A percentile compares a stretch with the other conserved stretches of the same genome.
These are phyloP conservation scores for Russula ochroleuca DNA, from an alignment of 768 basidiomycete genomes.

Conservation along the genomic window DNA sequence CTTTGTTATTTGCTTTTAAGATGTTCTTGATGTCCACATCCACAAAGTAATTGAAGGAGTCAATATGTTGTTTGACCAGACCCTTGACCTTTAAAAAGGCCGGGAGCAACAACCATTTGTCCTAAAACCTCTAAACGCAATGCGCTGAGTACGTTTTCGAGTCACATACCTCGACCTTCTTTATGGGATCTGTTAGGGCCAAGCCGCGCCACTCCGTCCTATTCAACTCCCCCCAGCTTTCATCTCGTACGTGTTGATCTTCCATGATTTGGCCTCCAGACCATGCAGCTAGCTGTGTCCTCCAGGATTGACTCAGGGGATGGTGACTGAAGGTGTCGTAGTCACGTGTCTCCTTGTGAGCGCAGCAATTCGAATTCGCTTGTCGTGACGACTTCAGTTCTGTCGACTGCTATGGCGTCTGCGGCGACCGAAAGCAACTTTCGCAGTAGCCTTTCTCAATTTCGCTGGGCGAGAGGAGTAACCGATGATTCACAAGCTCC, in stretches of 20 bases:
- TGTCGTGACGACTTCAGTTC: too few species aligned
- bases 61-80: conserved; percentile 97
- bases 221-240: conserved; percentile 58
- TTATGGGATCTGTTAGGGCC: conserved; percentile 84
- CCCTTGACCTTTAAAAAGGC: conserved; percentile 98
- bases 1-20: conserved; percentile 86
- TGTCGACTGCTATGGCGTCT: conserved; percentile 16
- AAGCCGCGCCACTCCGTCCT: conserved; percentile 67
- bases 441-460: conserved; percentile 71
- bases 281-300: background rate
- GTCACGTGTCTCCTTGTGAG: background rate
- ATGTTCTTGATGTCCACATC: conserved; percentile 97
- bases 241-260: conserved; percentile 32
- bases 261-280: background rate
- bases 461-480: conserved; percentile 75
- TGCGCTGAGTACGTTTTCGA: background rate
- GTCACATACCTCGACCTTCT: conserved; percentile 74
- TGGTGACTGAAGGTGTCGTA: too few species aligned
- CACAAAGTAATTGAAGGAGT: conserved; percentile 98
- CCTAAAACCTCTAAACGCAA: conserved; percentile 44
- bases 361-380: background rate
- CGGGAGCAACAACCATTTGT: conserved; percentile 97
- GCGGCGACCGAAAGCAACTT: conserved; percentile 56
- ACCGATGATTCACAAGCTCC: conserved; percentile 63
- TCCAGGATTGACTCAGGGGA: too few species aligned